Evolutionary conservation across 1,284 basidiomycete genomes (phyloP), one percentile per base, ranked within the genome.

Genomic region (Cryptococcus hybrid): DNA sequence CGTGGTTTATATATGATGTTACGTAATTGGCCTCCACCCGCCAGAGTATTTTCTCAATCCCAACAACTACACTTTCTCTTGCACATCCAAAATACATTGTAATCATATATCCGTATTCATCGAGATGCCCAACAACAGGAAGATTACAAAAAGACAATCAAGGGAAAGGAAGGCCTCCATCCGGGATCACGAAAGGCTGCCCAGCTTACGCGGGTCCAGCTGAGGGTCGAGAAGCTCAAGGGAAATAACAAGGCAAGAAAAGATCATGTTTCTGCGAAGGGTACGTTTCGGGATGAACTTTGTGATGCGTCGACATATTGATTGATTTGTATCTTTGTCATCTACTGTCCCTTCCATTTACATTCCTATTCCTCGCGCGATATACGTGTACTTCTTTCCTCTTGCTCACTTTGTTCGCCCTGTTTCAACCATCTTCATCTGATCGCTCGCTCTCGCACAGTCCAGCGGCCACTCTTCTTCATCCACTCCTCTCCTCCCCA

Each of bases 401-500:
- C 8, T 18, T 45, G 43, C 43, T 45, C 15, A 24, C n/a, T 40
- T 47, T 36, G 61, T 65, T 42, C 62, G 48, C 13, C 30, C 30
- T 30, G 30, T 30, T 30, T 30, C 30, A 30, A 30, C 30, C 30
- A 30, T 30, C 30, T 30, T 30, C 30, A 30, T 30, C 30, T 30
- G 30, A 30, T 30, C 30, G 30, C 30, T 30, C 30, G 30, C 30
- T 30, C 30, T 30, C 8, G 47, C 13, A 24, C 61, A 82, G 90
- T 85, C 61, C 86, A 89, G 69, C 81, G 89, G 47, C 90, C 86
- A 66, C 80, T 83, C 8, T 93, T 92, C 78, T 92, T 92, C 78
- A 88, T 84, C 67, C 83, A 88, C 66, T 84, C 87, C 71, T 93
- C 5, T 58, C 69, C 18, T 73, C 74, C 2, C 87, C 89, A 0